Evolutionary conservation across 371 early-diverging fungal genomes (phyloP).

Genomic region (Smittium mucronatum): DNA sequence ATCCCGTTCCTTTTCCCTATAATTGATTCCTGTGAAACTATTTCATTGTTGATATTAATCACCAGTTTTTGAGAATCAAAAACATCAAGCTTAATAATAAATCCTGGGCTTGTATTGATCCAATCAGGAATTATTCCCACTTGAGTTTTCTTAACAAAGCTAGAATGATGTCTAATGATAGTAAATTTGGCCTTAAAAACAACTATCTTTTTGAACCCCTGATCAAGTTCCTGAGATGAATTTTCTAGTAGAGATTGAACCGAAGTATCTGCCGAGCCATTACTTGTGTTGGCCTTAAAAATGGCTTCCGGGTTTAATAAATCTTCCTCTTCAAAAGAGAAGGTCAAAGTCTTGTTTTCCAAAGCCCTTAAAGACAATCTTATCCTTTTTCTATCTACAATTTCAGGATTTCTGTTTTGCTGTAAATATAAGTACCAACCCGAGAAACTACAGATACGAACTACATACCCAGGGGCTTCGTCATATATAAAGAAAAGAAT

Average conservation of each 20-base stretch:
- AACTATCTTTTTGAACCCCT: neutral
- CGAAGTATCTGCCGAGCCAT: neutral
- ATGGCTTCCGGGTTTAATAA: neutral
- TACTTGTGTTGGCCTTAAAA: neutral
- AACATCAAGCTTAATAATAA: neutral
- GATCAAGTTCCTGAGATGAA: neutral
- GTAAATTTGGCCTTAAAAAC: neutral
- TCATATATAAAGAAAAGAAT: constrained; percentile 46
- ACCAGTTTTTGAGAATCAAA: neutral
- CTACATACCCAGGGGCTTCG: constrained; percentile 37
- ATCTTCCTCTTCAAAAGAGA: constrained; percentile 28
- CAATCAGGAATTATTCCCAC: neutral
- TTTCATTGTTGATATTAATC: neutral
- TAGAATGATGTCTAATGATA: neutral
- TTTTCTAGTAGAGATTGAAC: neutral
- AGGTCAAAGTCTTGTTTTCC: constrained; percentile 38
- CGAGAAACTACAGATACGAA: constrained; percentile 33
- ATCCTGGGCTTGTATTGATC: constrained; percentile 2
- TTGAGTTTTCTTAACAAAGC: neutral
- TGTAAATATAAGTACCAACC: constrained; percentile 36
- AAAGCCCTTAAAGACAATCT: constrained; percentile 39
- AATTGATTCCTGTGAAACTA: neutral
- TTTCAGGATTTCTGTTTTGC: constrained; percentile 35
- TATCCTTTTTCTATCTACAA: constrained; percentile 33
- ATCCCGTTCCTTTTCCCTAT: neutral